phyloP scores from a whole-genome alignment of 1,139 yeast species.

The Blastobotrys elegans region DNA sequence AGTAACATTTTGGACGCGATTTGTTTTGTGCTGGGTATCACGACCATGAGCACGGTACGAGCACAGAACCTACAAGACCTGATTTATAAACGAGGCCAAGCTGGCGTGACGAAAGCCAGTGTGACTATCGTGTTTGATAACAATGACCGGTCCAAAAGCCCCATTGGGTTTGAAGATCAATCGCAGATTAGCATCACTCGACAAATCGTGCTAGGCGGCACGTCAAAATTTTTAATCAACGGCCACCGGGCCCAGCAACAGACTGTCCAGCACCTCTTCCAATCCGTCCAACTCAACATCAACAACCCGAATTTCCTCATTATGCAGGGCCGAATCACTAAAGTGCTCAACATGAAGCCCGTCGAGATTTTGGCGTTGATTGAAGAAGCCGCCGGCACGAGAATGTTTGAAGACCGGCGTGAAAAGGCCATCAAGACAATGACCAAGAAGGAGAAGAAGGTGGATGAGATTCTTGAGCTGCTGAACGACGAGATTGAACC shows the following conservation, averaged over 20 bases:
- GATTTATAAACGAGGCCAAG: conserved; percentile 95
- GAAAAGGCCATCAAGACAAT: conserved; percentile 90
- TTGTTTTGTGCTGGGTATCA: conserved; percentile 96
- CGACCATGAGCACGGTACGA: conserved; percentile 89
- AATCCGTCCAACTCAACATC: conserved; percentile 90
- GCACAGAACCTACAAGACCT: conserved; percentile 91
- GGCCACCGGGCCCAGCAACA: conserved; percentile 97
- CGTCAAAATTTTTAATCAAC: conserved; percentile 85
- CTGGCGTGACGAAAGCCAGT: conserved; percentile 95
- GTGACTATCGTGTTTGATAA: conserved; percentile 95
- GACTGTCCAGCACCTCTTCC: conserved; percentile 84
- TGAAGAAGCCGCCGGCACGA: conserved; percentile 98
- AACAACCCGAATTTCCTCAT: conserved; percentile 95
- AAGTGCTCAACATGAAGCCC: conserved; percentile 95
- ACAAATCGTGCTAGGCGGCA: conserved; percentile 86
- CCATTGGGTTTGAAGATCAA: conserved; percentile 80
- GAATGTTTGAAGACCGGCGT: conserved; percentile 90
- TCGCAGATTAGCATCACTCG: conserved; percentile 86
- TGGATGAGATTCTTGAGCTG: conserved; percentile 68
- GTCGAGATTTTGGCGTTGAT: conserved; percentile 81
- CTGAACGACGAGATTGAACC: conserved; percentile 90
- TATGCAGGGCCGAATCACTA: conserved; percentile 98
- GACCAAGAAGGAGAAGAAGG: conserved; percentile 82
- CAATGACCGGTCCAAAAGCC: conserved; percentile 65
- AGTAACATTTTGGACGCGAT: conserved; percentile 94